Base-by-base conservation (phyloP, 176 grass and related monocot genomes). In the Rhipidocladum racemiflorum region DNA sequence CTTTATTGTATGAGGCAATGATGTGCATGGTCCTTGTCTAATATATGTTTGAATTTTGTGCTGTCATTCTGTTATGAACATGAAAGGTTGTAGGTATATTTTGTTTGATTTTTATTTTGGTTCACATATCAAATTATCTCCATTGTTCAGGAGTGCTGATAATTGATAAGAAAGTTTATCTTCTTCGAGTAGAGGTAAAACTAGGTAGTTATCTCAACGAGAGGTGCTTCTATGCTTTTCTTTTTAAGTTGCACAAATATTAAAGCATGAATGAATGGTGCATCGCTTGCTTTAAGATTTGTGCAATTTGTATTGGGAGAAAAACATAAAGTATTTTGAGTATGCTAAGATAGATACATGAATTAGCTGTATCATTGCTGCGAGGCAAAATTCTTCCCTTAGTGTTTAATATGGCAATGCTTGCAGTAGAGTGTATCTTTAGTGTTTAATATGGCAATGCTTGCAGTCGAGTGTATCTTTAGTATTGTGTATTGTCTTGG, bases 141-240 rank as follows among this genome's bases (percentile, higher is more conserved):
- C 10, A 39, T 81, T 9, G 6, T 50, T 69, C 28, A 70, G 32
- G 13, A 73, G 34, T 2, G 10, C 16, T 29, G 16, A 27, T 76
- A 34, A 45, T 21, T 21, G n/a, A 18, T n/a, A 29, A 11, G 51
- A 45, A 61, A 15, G 9, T 38, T 35, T 1, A 7, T 28, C 8
- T 59, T 59, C 36, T 69, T 75, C 74, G 69, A 15, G 25, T 81
- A 87, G 29, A 68, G 29, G 51, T 68, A 68, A 40, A 50, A 2
- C 17, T 32, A 68, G 55, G 67, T 35, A 40, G 24, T 57, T 35
- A 30, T 55, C 38, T 75, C 0, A 56, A 73, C 14, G n/a, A n/a
- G n/a, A n/a, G n/a, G n/a, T n/a, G n/a, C n/a, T n/a, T n/a, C n/a
- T n/a, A n/a, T n/a, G n/a, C n/a, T n/a, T n/a, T n/a, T n/a, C n/a